Evolutionary conservation across 2,329 filamentous ascomycete species (phyloP).

Genomic region (Trichoderma semiorbis): DNA sequence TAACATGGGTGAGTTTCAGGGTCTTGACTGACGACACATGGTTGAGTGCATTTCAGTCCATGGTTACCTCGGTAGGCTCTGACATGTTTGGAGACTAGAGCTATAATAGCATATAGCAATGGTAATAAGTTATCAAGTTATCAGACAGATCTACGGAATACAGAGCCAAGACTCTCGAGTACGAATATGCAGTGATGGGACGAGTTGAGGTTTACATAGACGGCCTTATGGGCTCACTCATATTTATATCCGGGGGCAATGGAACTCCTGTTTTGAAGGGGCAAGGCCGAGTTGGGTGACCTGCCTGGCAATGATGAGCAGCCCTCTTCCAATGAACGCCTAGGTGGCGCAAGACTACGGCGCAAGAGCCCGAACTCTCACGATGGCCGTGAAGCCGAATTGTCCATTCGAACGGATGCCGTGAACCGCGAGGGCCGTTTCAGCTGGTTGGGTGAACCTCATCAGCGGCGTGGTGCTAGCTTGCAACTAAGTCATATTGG

Average conservation of each 20-base stretch:
- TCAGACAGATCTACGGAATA: neutral
- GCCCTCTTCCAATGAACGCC: neutral
- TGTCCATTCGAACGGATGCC: neutral
- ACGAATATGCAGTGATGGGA: neutral
- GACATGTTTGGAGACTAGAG: neutral
- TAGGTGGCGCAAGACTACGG: neutral
- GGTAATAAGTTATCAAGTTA: neutral
- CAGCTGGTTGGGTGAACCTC: neutral
- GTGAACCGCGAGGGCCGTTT: neutral
- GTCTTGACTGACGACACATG: neutral
- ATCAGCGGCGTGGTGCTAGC: neutral
- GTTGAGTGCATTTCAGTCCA: neutral
- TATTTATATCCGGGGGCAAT: neutral
- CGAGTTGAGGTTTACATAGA: neutral
- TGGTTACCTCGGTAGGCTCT: neutral
- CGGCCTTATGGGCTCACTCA: neutral
- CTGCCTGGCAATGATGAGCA: neutral
- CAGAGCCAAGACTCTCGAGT: neutral
- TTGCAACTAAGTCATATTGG: neutral
- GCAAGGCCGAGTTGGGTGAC: neutral
- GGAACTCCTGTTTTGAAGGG: neutral
- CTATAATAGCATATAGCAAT: neutral
- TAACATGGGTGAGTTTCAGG: neutral
- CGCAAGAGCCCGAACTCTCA: neutral
- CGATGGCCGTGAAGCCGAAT: neutral